Percentiles rank a stretch among this genome's conserved stretches.
Evolutionary conservation across 139 green algal genomes (phyloP).

Genomic region (Chlorella sorokiniana): DNA sequence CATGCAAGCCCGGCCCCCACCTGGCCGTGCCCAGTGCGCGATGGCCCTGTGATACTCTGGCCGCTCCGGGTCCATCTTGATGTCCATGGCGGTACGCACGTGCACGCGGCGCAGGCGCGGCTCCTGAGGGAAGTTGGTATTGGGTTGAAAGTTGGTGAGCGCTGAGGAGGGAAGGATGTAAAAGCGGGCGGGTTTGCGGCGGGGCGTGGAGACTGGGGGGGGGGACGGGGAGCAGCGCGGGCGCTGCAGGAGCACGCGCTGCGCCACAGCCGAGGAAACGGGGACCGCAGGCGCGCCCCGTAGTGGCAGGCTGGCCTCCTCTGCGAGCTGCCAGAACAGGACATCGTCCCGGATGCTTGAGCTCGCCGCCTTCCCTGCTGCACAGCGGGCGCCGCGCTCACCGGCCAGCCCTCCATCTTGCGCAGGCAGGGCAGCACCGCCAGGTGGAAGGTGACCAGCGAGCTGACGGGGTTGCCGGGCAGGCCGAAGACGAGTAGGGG

Average conservation of each 20-base stretch:
- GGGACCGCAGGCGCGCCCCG: no score
- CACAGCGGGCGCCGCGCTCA: not conserved
- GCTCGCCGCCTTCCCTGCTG: not conserved
- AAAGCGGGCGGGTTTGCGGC: no score
- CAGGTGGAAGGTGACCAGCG: slow-evolving; percentile 94
- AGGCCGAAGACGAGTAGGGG: slow-evolving; percentile 58
- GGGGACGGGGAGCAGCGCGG: no score
- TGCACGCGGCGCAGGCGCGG: slow-evolving; percentile 74
- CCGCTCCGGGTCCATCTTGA: slow-evolving; percentile 90
- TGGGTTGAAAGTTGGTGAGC: not conserved
- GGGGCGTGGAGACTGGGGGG: no score
- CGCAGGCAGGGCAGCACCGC: slow-evolving; percentile 83
- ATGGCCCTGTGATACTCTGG: slow-evolving; percentile 94
- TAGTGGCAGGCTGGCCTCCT: no score
- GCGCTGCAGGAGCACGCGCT: no score
- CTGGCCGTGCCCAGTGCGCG: slow-evolving; percentile 59
- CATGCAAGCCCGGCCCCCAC: not conserved
- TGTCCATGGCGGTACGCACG: slow-evolving; percentile 44
- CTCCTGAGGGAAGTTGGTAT: slow-evolving; percentile 12
- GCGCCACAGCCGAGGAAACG: no score
- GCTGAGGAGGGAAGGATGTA: not conserved
- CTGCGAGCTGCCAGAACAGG: no score
- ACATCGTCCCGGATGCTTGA: not conserved
- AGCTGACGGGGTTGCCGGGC: slow-evolving; percentile 87
- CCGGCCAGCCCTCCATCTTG: slow-evolving; percentile 80